Evolutionary conservation across 257 asterid genomes (phyloP).

Genomic region (Lycium barbarum): DNA sequence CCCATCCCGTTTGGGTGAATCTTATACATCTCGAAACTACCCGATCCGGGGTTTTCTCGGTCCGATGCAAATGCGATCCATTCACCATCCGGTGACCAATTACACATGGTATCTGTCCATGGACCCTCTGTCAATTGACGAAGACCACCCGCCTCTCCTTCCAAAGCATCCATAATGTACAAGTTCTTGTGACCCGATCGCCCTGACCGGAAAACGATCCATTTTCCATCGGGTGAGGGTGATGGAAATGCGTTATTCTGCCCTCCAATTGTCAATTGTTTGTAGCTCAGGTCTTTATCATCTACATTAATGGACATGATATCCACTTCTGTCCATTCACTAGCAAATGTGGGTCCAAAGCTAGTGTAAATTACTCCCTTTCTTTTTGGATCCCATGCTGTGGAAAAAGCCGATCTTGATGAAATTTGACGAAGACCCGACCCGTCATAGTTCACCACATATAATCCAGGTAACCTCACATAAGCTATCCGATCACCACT

Average conservation of each 20-base stretch:
- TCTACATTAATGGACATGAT: slow-evolving; percentile 76
- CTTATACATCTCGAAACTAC: slow-evolving; percentile 74
- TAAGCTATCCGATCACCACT: slow-evolving; percentile 73
- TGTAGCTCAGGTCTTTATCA: slow-evolving; percentile 54
- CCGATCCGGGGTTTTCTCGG: slow-evolving; percentile 77
- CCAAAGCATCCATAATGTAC: slow-evolving; percentile 80
- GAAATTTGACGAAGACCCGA: slow-evolving; percentile 62
- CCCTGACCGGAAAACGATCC: slow-evolving; percentile 89
- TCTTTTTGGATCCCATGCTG: slow-evolving; percentile 86
- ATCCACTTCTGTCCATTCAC: slow-evolving; percentile 77
- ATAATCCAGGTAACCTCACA: slow-evolving; percentile 64
- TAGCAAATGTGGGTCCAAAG: slow-evolving; percentile 70
- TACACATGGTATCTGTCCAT: slow-evolving; percentile 93
- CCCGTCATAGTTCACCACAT: slow-evolving; percentile 77
- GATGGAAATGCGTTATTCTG: slow-evolving; percentile 89
- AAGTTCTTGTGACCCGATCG: slow-evolving; percentile 84
- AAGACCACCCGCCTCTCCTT: slow-evolving; percentile 72
- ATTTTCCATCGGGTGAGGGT: slow-evolving; percentile 88
- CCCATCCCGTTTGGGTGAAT: slow-evolving; percentile 85
- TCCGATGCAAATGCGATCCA: slow-evolving; percentile 92
- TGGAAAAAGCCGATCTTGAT: slow-evolving; percentile 56
- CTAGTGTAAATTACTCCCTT: slow-evolving; percentile 86
- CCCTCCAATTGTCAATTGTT: slow-evolving; percentile 61
- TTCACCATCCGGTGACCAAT: slow-evolving; percentile 88
- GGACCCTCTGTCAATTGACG: slow-evolving; percentile 67